Base-by-base conservation (phyloP, 2,329 filamentous ascomycete species). In the Juglanconis sp. region DNA sequence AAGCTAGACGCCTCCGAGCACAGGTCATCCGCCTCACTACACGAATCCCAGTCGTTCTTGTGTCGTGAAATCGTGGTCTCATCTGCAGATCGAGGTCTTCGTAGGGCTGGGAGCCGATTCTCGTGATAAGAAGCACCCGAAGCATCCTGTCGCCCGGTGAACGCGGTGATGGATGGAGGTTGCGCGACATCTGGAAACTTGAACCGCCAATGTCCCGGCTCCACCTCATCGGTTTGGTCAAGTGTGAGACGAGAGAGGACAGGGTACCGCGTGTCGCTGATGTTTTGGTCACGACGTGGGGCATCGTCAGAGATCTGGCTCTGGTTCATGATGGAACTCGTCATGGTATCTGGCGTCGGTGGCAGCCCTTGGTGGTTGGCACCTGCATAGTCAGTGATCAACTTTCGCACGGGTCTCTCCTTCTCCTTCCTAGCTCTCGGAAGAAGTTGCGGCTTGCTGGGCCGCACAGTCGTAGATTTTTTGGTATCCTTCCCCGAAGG, bases 311-410 rank as follows among this genome's bases (percentile, higher is more conserved):
- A 84, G 52, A 75, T 77, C 63, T 83, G 76, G 61, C 77, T 80
- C 13, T 77, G 75, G 5, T 77, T 75, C 38, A 86, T 73, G 0
- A 81, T 83, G 1, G 81, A 80, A 2, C 81, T 84, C 1, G 83
- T 84, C 24, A 85, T 81, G 0, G 84, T 86, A 64, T 86, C 83
- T 0, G 84, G 84, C 0, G 84, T 86, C 0, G 84, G 84, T 9
- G 84, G 84, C 1, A 86, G 71, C 17, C 71, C 71, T 17, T 79
- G 76, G 5, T 78, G 74, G 56, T 77, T 73, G 1, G 73, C 63
- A 67, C 74, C 62, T 59, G 74, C 67, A n/a, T 74, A 75, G 35
- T 81, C 79, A 0, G 81, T 84, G 35, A 78, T 67, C 6, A 85
- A 82, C 47, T 72, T 77, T 9, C 81, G 75, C 11, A 83, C 31